These are phyloP conservation scores for Fusarium floridanum DNA, from an alignment of 2,329 filamentous ascomycete species.

Conservation along the genomic window DNA sequence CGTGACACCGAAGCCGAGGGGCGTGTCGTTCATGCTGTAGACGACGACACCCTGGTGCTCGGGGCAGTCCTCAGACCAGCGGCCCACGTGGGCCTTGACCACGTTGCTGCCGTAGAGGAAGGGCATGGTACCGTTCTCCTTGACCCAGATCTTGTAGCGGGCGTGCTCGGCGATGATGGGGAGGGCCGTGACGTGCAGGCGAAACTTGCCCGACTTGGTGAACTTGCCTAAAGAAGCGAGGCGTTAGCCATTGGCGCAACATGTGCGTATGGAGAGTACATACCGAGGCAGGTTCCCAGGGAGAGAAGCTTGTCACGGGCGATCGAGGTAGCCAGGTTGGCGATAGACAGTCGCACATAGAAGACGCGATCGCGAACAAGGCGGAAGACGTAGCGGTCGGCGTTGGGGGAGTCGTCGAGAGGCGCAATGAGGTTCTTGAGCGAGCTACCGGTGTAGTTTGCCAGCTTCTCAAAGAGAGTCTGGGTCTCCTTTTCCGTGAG, in stretches of 20 bases:
- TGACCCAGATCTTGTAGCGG: conserved; percentile 97
- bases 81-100: conserved; percentile 77
- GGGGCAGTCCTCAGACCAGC: conserved; percentile 91
- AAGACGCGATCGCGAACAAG: conserved; percentile 87
- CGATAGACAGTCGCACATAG: conserved; percentile 90
- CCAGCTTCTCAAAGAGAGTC: conserved; percentile 91
- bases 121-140: conserved; percentile 96
- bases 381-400: conserved; percentile 88
- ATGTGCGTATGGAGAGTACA: conserved; percentile 3
- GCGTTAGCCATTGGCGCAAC: conserved; percentile 18
- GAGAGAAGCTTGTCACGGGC: conserved; percentile 85
- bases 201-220: conserved; percentile 96
- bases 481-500: conserved; percentile 85
- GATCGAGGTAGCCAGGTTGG: conserved; percentile 91
- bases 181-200: conserved; percentile 90
- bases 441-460: conserved; percentile 90
- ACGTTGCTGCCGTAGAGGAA: conserved; percentile 95
- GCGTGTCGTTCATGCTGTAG: conserved; percentile 91
- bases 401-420: conserved; percentile 73
- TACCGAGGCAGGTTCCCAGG: conserved; percentile 86
- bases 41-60: conserved; percentile 94
- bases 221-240: conserved; percentile 76
- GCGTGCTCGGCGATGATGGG: conserved; percentile 91
- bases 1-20: conserved; percentile 93
- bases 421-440: conserved; percentile 87